Base-by-base conservation (phyloP, 2,329 filamentous ascomycete species). In the Verticillium alfalfae region DNA sequence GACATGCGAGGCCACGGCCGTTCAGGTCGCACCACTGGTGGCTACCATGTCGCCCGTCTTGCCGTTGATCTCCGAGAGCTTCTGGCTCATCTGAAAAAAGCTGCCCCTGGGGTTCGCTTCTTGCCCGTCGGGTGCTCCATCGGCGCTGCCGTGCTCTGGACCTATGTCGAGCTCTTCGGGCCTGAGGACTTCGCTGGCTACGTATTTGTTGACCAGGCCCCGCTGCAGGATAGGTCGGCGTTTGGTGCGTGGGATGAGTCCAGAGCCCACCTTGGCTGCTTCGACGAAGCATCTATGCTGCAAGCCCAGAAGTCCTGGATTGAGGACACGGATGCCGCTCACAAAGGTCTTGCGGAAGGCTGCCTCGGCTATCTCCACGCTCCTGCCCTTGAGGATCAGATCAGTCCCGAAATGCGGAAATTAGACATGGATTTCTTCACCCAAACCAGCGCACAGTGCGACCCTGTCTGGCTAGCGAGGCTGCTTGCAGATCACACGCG, bases 201-300 rank as follows among this genome's bases (percentile, higher is more conserved):
- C 41, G 69, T 74, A 22, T 76, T 77, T 55, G 76, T 76, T 16
- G 76, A 78, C 69, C 76, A 78, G 66, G 75, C 73, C 4, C 76
- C 76, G 49, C 66, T 78, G 58, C 76, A 78, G 66, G 75, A 78
- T 60, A 72, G 73, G 16, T 71, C 71, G 10, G 15, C 55, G 2
- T 70, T 72, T 57, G 41, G 41, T 45, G 63, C 59, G 9, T 77
- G 76, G 75, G 74, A 72, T 60, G 66, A 61, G 39, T 62, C 63
- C 49, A 64, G 60, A 18, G 69, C 73, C 34, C 74, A 78, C 62
- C 64, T 62, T 4, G 74, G 73, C 6, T 77, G 75, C 65, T 78
- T 71, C 59, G 72, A 78, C 57, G 76, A 77, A 68, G 61, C 61
- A 22, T 75, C 69, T n/a, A 70, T 72, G 75, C 65, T 67, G 6